Evolutionary conservation across 2,329 filamentous ascomycete genomes (phyloP).

Genomic region (Aspergillus fumigatiaffinis): DNA sequence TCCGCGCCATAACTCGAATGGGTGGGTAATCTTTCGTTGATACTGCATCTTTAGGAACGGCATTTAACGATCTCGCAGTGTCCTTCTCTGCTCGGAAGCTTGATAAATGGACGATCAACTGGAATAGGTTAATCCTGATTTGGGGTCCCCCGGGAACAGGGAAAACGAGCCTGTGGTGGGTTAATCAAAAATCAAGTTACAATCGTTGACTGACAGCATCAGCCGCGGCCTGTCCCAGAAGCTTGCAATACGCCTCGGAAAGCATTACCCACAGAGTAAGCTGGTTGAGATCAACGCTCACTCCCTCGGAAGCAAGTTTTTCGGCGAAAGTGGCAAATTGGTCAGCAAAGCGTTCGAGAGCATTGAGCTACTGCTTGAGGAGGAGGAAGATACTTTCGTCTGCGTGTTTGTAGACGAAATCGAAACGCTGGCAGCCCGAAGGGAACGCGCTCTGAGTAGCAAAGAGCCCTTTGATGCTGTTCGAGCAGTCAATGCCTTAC

Average conservation of each 20-base stretch:
- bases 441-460: conserved; percentile 36
- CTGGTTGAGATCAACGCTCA: conserved; percentile 47
- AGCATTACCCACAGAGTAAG: conserved; percentile 36
- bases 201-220: not conserved
- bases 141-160: conserved; percentile 94
- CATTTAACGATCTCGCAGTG: conserved; percentile 15
- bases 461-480: conserved; percentile 47
- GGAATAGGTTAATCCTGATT: conserved; percentile 64
- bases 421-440: conserved; percentile 45
- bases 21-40: conserved; percentile 14
- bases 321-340: conserved; percentile 46
- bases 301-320: conserved; percentile 46
- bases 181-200: not conserved
- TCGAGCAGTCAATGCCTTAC: conserved; percentile 48
- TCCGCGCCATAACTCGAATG: conserved; percentile 41
- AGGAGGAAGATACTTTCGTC: conserved; percentile 40
- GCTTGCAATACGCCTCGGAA: conserved; percentile 45
- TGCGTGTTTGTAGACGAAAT: conserved; percentile 50
- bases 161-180: conserved; percentile 58
- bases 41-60: not conserved
- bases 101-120: conserved; percentile 38
- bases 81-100: conserved; percentile 31
- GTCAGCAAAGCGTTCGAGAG: conserved; percentile 43
- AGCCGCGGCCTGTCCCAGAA: conserved; percentile 48
- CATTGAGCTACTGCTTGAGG: conserved; percentile 32